Conservation (phyloP, 805 yeast species). For the Dipodascopsis tothii region DNA sequence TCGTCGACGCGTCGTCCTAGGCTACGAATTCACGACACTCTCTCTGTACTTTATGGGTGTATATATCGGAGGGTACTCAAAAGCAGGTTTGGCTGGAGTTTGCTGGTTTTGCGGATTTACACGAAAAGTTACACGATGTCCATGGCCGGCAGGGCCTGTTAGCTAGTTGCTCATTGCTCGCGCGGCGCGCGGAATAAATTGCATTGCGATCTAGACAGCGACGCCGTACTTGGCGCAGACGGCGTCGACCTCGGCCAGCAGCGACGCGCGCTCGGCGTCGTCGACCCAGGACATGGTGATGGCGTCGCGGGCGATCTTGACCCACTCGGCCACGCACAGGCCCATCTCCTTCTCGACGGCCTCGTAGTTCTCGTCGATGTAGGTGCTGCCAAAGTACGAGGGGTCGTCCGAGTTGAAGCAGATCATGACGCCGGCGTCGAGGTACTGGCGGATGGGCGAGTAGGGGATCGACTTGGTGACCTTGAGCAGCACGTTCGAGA, state of each 20-base stretch:
- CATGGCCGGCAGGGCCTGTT: too few relatives aligned
- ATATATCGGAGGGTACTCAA: too few relatives aligned
- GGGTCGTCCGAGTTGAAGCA: slow-evolving; percentile 75
- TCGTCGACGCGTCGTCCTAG: too few relatives aligned
- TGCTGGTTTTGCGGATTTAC: too few relatives aligned
- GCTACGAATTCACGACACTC: too few relatives aligned
- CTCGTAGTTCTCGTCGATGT: slow-evolving; percentile 65
- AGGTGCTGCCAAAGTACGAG: slow-evolving; percentile 73
- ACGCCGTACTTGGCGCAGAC: slow-evolving; percentile 16
- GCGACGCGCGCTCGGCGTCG: slow-evolving; percentile 42
- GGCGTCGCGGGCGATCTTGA: slow-evolving; percentile 52
- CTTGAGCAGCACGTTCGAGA: slow-evolving; percentile 67
- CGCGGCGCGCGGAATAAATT: neutral
- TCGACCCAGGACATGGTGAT: slow-evolving; percentile 69
- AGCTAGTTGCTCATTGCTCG: neutral
- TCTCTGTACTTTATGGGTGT: too few relatives aligned
- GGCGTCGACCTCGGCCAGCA: slow-evolving; percentile 30
- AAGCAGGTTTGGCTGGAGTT: too few relatives aligned
- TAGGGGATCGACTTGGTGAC: slow-evolving; percentile 62
- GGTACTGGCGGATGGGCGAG: slow-evolving; percentile 54
- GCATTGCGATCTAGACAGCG: neutral
- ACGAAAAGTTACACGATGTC: too few relatives aligned
- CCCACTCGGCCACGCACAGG: slow-evolving; percentile 56
- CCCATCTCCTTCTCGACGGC: slow-evolving; percentile 60
- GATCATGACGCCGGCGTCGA: slow-evolving; percentile 60